Conservation (phyloP, 106 monocot species). For the Iris macrosiphon region DNA sequence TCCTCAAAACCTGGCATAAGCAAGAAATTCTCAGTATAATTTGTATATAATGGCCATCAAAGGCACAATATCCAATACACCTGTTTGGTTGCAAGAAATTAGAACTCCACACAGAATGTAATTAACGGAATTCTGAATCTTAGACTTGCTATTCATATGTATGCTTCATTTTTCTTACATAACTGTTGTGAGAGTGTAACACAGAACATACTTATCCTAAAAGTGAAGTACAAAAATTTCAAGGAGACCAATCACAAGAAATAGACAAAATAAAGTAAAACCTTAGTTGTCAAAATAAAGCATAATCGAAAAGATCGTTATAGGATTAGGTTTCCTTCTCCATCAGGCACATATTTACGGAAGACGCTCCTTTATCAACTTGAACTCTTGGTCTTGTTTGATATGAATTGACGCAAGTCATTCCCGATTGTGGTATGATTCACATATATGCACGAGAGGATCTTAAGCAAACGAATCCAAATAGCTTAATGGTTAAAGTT, state of each 20-base stretch:
- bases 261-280: background rate
- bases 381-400: background rate
- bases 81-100: background rate
- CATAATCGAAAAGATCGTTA: background rate
- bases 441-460: no score
- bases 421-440: no score
- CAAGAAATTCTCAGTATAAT: background rate
- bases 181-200: no score
- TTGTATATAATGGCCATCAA: background rate
- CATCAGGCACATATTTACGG: no score
- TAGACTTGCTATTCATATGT: no score
- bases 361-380: background rate
- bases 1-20: slow-evolving; percentile 31
- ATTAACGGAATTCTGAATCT: background rate
- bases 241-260: no score
- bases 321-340: no score
- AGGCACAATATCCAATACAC: background rate
- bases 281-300: background rate
- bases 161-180: no score
- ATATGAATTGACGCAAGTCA: no score
- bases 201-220: no score
- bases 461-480: no score
- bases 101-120: background rate
- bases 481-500: no score
- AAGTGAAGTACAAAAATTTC: background rate